A percentile compares a stretch with the other conserved stretches of the same genome.
Evolutionary conservation across 441 rosid species (phyloP).

Genomic region (Theobroma grandiflorum): DNA sequence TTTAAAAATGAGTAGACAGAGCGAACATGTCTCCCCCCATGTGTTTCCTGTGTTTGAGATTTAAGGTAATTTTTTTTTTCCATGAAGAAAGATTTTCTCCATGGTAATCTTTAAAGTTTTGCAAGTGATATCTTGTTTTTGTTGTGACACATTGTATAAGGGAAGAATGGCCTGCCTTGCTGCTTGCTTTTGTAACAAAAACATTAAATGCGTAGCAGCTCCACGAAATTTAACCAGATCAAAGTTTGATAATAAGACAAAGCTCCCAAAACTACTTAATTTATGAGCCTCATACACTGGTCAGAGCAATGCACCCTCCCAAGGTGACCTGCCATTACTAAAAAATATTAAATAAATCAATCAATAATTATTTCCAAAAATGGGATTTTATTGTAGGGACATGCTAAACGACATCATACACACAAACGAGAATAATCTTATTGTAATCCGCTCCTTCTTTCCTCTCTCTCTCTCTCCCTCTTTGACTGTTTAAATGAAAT

Average conservation of each 20-base stretch:
- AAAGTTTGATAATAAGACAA: constrained; percentile 16
- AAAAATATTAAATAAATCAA: neutral
- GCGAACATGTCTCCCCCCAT: constrained; percentile 24
- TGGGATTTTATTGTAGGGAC: constrained; percentile 24
- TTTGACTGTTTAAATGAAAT: neutral
- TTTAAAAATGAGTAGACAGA: constrained; percentile 17
- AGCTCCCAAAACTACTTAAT: constrained; percentile 15
- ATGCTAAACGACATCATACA: constrained; percentile 29
- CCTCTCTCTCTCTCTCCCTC: neutral
- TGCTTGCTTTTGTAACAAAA: constrained; percentile 20
- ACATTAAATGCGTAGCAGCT: constrained; percentile 27
- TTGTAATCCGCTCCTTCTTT: neutral
- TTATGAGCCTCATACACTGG: neutral
- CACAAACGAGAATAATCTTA: constrained; percentile 13
- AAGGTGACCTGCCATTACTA: constrained; percentile 10
- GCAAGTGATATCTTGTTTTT: neutral
- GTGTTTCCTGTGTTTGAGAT: neutral
- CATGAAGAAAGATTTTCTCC: neutral
- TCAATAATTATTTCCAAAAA: constrained; percentile 16
- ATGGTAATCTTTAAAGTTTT: neutral
- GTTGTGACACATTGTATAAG: neutral
- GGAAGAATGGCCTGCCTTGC: neutral
- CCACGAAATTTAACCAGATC: constrained; percentile 34
- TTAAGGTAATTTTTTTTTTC: neutral
- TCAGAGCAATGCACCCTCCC: constrained; percentile 29